These are phyloP conservation scores for Metarhizium sp. DNA, from an alignment of 2,329 filamentous ascomycete species.

Conservation along the genomic window DNA sequence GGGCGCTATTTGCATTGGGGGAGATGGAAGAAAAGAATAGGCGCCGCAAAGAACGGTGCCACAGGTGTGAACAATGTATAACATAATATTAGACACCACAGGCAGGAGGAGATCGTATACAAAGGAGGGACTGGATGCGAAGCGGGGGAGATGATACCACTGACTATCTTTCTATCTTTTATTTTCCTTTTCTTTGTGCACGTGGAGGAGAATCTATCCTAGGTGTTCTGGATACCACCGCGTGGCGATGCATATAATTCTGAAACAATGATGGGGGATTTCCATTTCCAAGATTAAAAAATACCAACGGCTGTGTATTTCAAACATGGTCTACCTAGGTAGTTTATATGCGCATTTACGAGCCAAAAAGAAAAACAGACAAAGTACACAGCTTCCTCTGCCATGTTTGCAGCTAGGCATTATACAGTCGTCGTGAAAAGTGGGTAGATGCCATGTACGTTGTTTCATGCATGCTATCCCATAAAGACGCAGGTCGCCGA, in stretches of 20 bases:
- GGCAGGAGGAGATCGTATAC: neutral
- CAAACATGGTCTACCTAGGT: too few species aligned
- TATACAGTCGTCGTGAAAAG: too few species aligned
- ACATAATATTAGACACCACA: neutral
- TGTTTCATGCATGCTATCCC: too few species aligned
- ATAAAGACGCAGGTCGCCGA: too few species aligned
- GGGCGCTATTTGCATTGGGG: slow-evolving; percentile 12
- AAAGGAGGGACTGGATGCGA: neutral
- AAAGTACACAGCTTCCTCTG: too few species aligned
- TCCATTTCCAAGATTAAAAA: neutral
- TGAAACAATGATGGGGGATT: neutral
- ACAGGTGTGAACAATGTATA: neutral
- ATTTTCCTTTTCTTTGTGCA: neutral
- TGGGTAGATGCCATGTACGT: too few species aligned
- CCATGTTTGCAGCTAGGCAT: too few species aligned
- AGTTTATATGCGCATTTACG: too few species aligned
- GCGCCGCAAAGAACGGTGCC: neutral
- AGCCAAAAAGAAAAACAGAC: too few species aligned
- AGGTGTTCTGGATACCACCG: slow-evolving; percentile 5
- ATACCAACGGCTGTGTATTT: neutral
- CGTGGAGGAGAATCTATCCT: neutral
- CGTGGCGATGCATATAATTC: neutral
- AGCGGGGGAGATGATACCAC: neutral
- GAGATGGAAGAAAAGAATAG: neutral
- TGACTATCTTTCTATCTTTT: neutral